Evolutionary conservation across 2,329 filamentous ascomycete genomes (phyloP), one percentile per base, ranked within the genome.

Genomic region (Bisporella sp.): DNA sequence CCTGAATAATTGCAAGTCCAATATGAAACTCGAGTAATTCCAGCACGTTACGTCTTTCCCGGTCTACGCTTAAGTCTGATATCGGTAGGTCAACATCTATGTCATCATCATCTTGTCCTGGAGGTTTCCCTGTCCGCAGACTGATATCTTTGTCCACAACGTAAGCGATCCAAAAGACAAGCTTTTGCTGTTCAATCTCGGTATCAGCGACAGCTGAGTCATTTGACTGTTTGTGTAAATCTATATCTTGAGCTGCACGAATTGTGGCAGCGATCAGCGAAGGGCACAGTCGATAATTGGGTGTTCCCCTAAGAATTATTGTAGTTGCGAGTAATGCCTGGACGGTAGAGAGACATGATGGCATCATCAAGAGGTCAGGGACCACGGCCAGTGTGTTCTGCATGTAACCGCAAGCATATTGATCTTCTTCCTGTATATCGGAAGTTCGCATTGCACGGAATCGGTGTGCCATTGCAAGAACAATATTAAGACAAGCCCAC

Each of bases 151-250:
- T 84, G 65, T 84, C 80, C 30, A 84, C 67, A 72, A 81, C 79
- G 63, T 83, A 84, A 1, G 75, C 79, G 51, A 83, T 82, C 80
- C 80, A 84, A 57, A 84, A 84, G 21, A 84, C 79, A 41, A 79
- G 69, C 65, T 80, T 82, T 29, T 79, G 54, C 44, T 57, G 33
- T 44, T 58, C 57, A 12, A 50, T 54, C 41, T 58, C 53, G 6
- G 45, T 41, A 3, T 31, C 13, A 5, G 31, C 49, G 8, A 57
- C 49, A 31, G 32, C 39, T 1, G 49, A 37, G 6, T 53, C 30
- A 40, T 57, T 49, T n/a, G 35, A 43, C 21, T 45, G 42, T 33
- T 59, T 49, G 31, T 64, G 62, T 3, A 64, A 33, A 5, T 52
- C 54, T 39, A 64, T 47, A 0, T 43, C 47, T n/a, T 64, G 61